Conservation (phyloP, 805 yeast species). For the Metschnikowia aberdeeniae region DNA sequence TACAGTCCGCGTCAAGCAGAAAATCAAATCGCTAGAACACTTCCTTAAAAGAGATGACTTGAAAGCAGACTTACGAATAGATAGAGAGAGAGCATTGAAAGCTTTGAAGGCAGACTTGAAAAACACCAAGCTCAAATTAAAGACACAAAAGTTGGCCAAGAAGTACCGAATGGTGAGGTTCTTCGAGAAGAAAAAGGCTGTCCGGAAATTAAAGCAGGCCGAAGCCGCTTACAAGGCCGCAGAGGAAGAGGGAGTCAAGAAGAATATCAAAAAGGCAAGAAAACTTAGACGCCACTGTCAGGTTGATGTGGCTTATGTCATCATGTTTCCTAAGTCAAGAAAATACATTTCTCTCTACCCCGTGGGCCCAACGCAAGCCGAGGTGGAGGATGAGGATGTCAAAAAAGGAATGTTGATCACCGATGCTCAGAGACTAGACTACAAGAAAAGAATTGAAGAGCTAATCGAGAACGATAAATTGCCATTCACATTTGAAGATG, state of each 20-base stretch:
- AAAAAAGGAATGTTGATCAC: constrained; percentile 41
- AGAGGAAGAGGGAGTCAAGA: constrained; percentile 29
- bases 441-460: constrained; percentile 46
- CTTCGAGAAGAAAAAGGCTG: constrained; percentile 84
- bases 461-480: constrained; percentile 51
- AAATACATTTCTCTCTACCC: constrained; percentile 82
- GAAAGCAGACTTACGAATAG: constrained; percentile 61
- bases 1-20: constrained; percentile 53
- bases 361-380: constrained; percentile 23
- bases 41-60: constrained; percentile 55
- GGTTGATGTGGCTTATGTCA: constrained; percentile 69
- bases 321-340: constrained; percentile 71
- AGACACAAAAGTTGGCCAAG: constrained; percentile 51
- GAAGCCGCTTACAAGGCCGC: constrained; percentile 35
- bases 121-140: constrained; percentile 41
- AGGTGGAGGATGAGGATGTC: constrained; percentile 31
- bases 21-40: constrained; percentile 82
- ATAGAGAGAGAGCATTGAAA: constrained; percentile 71
- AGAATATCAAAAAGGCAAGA: constrained; percentile 41
- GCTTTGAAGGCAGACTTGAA: constrained; percentile 59
- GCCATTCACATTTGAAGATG: constrained; percentile 49
- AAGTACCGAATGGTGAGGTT: constrained; percentile 93
- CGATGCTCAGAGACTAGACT: constrained; percentile 41
- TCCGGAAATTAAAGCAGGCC: constrained; percentile 60
- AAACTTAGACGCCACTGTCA: constrained; percentile 53